A percentile compares a stretch with the other conserved stretches of the same genome.
Evolutionary conservation across 306 rosid genomes (phyloP).

Genomic region (Castanospermum australe): DNA sequence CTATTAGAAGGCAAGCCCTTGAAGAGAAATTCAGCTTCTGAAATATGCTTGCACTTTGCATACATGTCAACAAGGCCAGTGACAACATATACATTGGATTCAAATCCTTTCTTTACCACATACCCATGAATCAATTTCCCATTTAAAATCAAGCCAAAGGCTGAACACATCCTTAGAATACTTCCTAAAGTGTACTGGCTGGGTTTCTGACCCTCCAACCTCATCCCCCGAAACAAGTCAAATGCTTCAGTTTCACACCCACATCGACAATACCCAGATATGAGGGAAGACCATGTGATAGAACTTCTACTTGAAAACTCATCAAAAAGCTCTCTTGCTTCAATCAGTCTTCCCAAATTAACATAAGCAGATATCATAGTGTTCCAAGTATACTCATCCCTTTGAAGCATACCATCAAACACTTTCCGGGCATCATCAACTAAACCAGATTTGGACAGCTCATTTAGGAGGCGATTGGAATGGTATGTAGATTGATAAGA

Average conservation of each 20-base stretch:
- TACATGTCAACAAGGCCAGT: constrained; percentile 91
- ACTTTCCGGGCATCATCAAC: constrained; percentile 65
- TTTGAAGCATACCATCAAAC: constrained; percentile 65
- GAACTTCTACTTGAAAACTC: constrained; percentile 44
- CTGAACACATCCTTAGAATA: constrained; percentile 66
- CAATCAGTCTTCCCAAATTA: constrained; percentile 57
- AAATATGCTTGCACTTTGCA: constrained; percentile 68
- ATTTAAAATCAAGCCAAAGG: constrained; percentile 52
- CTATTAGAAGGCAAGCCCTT: constrained; percentile 38
- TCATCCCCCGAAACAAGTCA: constrained; percentile 62
- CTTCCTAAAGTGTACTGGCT: constrained; percentile 78
- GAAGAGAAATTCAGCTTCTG: constrained; percentile 69
- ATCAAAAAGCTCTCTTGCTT: constrained; percentile 66
- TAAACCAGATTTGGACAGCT: constrained; percentile 54
- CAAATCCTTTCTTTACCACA: constrained; percentile 56
- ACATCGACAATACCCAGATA: constrained; percentile 69
- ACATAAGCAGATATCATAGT: constrained; percentile 74
- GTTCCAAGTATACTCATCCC: constrained; percentile 81
- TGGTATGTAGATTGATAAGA: constrained; percentile 36
- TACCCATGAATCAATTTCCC: constrained; percentile 77
- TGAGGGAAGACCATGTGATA: constrained; percentile 79
- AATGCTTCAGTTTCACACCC: constrained; percentile 64
- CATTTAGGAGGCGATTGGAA: constrained; percentile 48
- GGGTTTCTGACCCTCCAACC: constrained; percentile 60
- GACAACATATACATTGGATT: constrained; percentile 52